Base-by-base conservation (phyloP, 2,329 filamentous ascomycete genomes). In the Eurotiales sp. region DNA sequence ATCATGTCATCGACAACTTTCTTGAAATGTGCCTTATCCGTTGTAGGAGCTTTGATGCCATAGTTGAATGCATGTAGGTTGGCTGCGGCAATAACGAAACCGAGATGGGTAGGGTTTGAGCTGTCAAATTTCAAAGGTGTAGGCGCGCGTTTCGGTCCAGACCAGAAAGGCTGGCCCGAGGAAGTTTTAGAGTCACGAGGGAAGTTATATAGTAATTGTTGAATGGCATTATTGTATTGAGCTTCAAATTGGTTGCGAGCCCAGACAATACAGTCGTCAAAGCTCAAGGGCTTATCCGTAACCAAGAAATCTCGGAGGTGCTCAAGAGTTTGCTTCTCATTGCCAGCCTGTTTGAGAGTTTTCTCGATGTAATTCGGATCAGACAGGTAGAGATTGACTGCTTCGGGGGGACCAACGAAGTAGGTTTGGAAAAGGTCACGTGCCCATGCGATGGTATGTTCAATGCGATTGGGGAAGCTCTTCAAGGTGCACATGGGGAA, bases 401-500 rank as follows among this genome's bases (percentile, higher is more conserved):
- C 88, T 72, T 97, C 90, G 0, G 93, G 88, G 27, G 90, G 90
- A 61, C 92, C 93, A 61, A 95, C 90, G 63, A 97, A 99, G 60
- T 86, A 90, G 23, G 85, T 86, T 74, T 97, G 90, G 73, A 99
- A 99, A 58, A 96, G 81, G 69, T 97, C 93, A 63, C 95, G 89
- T 34, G 91, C 86, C 93, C 93, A 99, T 2, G 93, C 93, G 68
- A 99, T 99, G 0, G 93, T 97, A 72, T 99, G 93, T 74, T 99
- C 91, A 63, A 99, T 99, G 64, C 87, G 87, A 78, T 99, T 99
- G 53, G 93, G 93, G 78, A 99, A 99, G 72, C 91, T 96, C 65
- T 89, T 84, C 56, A 99, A 80, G 4, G 93, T 97, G 71, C 93
- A 99, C 91, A 97, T 97, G 0, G 93, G 93, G 80, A 99, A 97